Base-by-base conservation (phyloP, 83 land plant genomes). In the Isoetes engelmannii region DNA sequence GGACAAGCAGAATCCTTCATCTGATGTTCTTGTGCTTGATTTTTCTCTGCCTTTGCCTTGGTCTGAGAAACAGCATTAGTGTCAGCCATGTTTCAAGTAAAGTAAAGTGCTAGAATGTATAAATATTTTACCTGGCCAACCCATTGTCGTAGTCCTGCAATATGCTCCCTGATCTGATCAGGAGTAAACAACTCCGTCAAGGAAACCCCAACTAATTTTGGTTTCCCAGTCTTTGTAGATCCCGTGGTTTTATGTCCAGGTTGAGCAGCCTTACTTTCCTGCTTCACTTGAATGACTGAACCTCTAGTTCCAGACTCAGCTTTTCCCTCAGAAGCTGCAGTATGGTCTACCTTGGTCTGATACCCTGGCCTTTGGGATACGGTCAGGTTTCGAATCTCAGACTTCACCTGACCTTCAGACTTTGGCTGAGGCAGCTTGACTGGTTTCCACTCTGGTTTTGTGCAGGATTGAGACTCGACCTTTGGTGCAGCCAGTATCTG, bases 1-100 rank as follows among this genome's bases (percentile, higher is more conserved):
- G 86, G 93, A 61, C 97, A 91, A 7, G 86, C 89, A 76, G 84
- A 88, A 77, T 91, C 97, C 81, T 75, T 88, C 89, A 87, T 85
- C 8, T 81, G 68, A 57, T 47, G 4, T 50, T 54, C 54, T 46
- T 12, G 44, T 61, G 46, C 43, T 61, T 71, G 68, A 7, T 71
- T 61, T 44, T 71, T 63, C 6, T 63, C 72, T 37, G 68, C 12
- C 6, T 46, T 18, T 71, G 44, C 73, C 47, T 65, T 71, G 50
- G 28, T 59, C 62, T 59, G 19, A 18, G 28, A 59, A 18, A 18
- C 9, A 51, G 17, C 13, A 51, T 1, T 12, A 12, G 17, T 51
- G 13, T 12, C 55, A 51, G 13, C 13, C 17, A 51, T 12, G 13
- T 51, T 17, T 12, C 17, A 51, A 51, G 3, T 51, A 15, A 12